Percentiles rank a stretch among this genome's conserved stretches.
phyloP scores from a whole-genome alignment of 2,329 filamentous ascomycete species.

The Plectosphaerella sp. region DNA sequence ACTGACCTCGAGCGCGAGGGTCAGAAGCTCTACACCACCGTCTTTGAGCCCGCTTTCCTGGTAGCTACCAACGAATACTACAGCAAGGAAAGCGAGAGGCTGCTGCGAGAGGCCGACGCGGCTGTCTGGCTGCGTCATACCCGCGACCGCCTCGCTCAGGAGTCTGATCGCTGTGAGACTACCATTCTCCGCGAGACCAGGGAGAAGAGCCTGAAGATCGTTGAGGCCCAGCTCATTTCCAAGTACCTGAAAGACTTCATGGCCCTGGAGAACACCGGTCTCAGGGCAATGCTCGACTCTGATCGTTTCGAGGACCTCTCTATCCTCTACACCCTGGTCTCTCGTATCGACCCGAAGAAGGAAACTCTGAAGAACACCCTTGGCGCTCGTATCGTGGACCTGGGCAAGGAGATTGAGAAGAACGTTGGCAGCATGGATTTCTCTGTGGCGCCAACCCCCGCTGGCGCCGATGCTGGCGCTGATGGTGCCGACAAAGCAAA shows the following conservation, averaged over 20 bases:
- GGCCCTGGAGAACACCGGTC: conserved; percentile 76
- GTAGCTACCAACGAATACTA: conserved; percentile 71
- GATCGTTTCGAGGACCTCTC: conserved; percentile 73
- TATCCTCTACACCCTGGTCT: conserved; percentile 77
- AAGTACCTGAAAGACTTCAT: conserved; percentile 78
- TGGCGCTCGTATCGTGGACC: conserved; percentile 69
- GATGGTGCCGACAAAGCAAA: conserved; percentile 46
- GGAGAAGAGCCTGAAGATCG: conserved; percentile 68
- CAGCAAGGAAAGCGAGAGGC: conserved; percentile 63
- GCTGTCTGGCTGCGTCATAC: conserved; percentile 77
- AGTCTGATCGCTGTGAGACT: conserved; percentile 76
- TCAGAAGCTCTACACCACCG: conserved; percentile 76
- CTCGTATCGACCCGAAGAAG: conserved; percentile 73
- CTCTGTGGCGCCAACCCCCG: conserved; percentile 31
- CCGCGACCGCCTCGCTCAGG: conserved; percentile 70
- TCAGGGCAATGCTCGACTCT: conserved; percentile 88
- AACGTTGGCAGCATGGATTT: conserved; percentile 52
- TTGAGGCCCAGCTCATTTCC: conserved; percentile 77
- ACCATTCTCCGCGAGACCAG: conserved; percentile 71
- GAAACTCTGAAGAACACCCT: conserved; percentile 64
- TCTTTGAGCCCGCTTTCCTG: conserved; percentile 78
- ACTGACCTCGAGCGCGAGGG: conserved; percentile 71
- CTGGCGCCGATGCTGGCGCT: conserved; percentile 41
- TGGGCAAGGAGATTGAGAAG: conserved; percentile 81
- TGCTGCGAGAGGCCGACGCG: conserved; percentile 76